phyloP scores from a whole-genome alignment of 2,329 filamentous ascomycete species.

The Epichloe gansuensis region DNA sequence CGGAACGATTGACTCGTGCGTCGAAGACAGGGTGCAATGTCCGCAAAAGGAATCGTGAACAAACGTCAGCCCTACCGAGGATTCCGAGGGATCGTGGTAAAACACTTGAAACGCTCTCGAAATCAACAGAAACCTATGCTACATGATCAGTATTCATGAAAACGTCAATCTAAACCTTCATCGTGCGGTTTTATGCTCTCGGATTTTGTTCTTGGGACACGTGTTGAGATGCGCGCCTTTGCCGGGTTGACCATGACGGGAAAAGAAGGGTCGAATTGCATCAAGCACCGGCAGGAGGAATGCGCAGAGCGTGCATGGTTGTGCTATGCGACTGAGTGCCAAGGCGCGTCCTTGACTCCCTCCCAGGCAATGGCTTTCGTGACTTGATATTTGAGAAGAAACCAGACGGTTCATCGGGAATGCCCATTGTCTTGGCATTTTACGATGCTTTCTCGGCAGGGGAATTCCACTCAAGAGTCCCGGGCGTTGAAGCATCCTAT shows the following conservation, averaged over 20 bases:
- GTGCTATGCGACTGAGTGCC: neutral
- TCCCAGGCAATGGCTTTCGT: neutral
- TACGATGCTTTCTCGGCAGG: neutral
- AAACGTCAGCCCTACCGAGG: conserved; percentile 24
- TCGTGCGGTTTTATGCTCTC: neutral
- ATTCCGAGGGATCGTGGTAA: conserved; percentile 30
- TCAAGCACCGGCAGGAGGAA: neutral
- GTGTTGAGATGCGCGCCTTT: neutral
- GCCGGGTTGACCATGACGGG: neutral
- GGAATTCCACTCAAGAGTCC: neutral
- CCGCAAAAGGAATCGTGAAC: conserved; percentile 14
- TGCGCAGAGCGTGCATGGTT: neutral
- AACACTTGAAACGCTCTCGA: conserved; percentile 27
- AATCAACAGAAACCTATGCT: conserved; percentile 28
- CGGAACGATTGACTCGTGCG: conserved; percentile 7
- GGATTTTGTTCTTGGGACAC: neutral
- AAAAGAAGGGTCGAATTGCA: neutral
- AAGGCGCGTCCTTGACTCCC: neutral
- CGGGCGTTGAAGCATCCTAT: neutral
- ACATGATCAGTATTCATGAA: conserved; percentile 12
- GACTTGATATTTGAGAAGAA: neutral
- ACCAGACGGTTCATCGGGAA: neutral
- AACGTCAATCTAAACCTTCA: neutral
- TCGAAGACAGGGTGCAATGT: conserved; percentile 15
- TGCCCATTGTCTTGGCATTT: neutral